Evolutionary conservation across 768 basidiomycete species (phyloP), one percentile per base, ranked within the genome.

Genomic region (Chalciporus pseudorubinellus): DNA sequence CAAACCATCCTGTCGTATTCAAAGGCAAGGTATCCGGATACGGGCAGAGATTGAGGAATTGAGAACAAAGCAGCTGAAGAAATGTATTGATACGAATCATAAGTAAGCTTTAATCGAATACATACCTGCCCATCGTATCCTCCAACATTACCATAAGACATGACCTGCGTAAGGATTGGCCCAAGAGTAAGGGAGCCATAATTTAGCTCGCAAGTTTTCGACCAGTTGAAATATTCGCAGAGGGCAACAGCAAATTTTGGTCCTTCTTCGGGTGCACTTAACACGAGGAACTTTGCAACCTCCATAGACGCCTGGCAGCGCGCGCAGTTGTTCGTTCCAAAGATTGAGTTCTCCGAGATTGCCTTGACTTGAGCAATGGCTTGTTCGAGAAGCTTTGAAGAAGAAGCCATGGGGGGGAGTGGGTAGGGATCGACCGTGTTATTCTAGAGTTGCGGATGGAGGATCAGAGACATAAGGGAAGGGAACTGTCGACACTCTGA

Each of bases 51-150:
- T 65, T 51, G 13, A 84, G 65, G 64, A 87, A 84, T 63, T 81
- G 79, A 38, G 81, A 69, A 64, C 85, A 88, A 41, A 86, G 63
- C 38, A 77, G 68, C 84, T 83, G 44, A 13, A 46, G 39, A 46
- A 28, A n/a, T 11, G 38, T 36, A 10, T 51, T 28, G 6, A 39
- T 33, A 0, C 19, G 16, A 41, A 26, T 13, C 22, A 44, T 22
- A 20, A 39, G 22, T 28, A 16, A 36, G 5, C 11, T 18, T 24
- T 2, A 11, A 24, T 11, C 20, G 29, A 46, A 43, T 10, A 33
- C 55, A 28, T 56, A 85, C 84, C 75, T 87, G 84, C 13, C 88
- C 88, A 59, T 90, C 88, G 48, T 80, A 81, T 6, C 86, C 85
- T 12, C 81, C 82, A 2, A 84, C 80, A 59, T 90, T 80, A 7